These are phyloP conservation scores for Quercus aquifolioides DNA, from an alignment of 306 rosid species.

Conservation along the genomic window DNA sequence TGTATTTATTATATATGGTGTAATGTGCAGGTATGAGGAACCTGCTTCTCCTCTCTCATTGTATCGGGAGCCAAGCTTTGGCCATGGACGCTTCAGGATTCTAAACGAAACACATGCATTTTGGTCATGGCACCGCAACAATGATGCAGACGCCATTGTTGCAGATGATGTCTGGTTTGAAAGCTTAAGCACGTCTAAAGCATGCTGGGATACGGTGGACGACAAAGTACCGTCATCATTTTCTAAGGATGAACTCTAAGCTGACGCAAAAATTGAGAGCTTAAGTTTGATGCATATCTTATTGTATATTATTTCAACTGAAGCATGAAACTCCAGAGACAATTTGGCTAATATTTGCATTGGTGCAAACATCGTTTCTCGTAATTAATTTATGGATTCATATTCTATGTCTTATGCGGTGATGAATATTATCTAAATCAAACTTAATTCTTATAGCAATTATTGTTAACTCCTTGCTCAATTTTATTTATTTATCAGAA, in stretches of 20 bases:
- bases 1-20: not conserved
- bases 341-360: no score
- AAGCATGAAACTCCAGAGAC: no score
- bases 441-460: no score
- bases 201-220: not conserved
- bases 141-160: conserved; percentile 38
- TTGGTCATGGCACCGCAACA: conserved; percentile 89
- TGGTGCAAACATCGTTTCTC: no score
- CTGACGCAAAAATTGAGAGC: not conserved
- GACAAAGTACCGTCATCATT: not conserved
- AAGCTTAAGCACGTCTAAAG: conserved; percentile 35
- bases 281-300: no score
- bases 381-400: no score
- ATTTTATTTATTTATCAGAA: no score
- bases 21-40: conserved; percentile 32
- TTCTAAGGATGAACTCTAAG: conserved; percentile 28
- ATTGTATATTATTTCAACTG: no score
- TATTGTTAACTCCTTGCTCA: no score
- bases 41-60: conserved; percentile 53
- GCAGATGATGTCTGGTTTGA: conserved; percentile 55
- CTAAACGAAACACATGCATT: conserved; percentile 61
- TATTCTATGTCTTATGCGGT: no score
- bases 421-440: no score
- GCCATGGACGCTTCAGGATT: conserved; percentile 68
- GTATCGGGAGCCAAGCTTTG: conserved; percentile 72